Conservation (phyloP, 768 basidiomycete genomes). For the Dendrothele bispora region DNA sequence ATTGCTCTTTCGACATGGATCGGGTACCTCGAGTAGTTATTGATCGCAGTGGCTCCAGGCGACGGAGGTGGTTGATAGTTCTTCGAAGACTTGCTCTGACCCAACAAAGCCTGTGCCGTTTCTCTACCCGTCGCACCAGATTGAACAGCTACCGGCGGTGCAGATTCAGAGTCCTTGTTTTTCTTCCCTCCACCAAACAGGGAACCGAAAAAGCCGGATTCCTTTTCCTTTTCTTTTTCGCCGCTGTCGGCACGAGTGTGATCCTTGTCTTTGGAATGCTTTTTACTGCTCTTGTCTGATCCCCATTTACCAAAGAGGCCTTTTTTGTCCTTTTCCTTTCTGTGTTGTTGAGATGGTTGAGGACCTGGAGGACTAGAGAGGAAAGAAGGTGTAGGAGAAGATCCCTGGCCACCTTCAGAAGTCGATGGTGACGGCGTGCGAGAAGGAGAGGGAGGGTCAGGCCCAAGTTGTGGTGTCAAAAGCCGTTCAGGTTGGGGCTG, state of each 20-base stretch:
- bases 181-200: slow-evolving; percentile 90
- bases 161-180: slow-evolving; percentile 55
- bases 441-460: slow-evolving; percentile 36
- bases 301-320: slow-evolving; percentile 69
- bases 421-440: slow-evolving; percentile 60
- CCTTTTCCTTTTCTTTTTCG: slow-evolving; percentile 55
- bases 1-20: slow-evolving; percentile 99
- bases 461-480: slow-evolving; percentile 38
- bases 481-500: slow-evolving; percentile 68
- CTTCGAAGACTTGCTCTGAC: slow-evolving; percentile 80
- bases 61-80: slow-evolving; percentile 59
- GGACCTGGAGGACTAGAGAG: slow-evolving; percentile 18
- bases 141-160: slow-evolving; percentile 20
- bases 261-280: slow-evolving; percentile 27
- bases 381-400: slow-evolving; percentile 18
- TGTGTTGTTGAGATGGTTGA: slow-evolving; percentile 33
- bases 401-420: slow-evolving; percentile 26
- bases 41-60: slow-evolving; percentile 41
- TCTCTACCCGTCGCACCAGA: slow-evolving; percentile 69
- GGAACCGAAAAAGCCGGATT: slow-evolving; percentile 88
- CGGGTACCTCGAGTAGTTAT: slow-evolving; percentile 79
- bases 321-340: slow-evolving; percentile 76
- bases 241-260: slow-evolving; percentile 28
- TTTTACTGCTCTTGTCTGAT: slow-evolving; percentile 64
- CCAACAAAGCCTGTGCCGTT: slow-evolving; percentile 83